Evolutionary conservation across 768 basidiomycete genomes (phyloP), one percentile per base, ranked within the genome.

Genomic region (Termitomyces sp.): DNA sequence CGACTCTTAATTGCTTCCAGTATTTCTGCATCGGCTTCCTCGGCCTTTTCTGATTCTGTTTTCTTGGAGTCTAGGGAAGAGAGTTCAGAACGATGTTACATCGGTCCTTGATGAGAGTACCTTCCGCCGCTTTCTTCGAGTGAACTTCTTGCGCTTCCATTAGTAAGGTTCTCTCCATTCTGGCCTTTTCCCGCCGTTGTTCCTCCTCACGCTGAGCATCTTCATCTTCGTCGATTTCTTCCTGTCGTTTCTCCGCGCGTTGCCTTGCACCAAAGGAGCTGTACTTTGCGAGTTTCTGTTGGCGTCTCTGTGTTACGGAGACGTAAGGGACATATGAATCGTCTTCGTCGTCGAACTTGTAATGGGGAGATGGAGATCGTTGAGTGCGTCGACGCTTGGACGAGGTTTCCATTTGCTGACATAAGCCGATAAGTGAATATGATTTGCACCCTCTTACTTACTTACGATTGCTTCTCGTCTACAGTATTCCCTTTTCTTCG

Each of bases 71-170:
- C 96, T 79, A 66, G 46, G 59, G 53, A 67, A 59, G 46, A 3
- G 22, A 22, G 49, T 33, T 32, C 45, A 46, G 32, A 38, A 61
- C 9, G 7, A 52, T 20, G 1, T 53, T 28, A 53, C 24, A 39
- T 50, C 22, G 20, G 7, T 8, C 24, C 49, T 53, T 18, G 39
- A 60, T 57, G 32, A 18, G 16, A 24, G 50, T 57, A 92, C 94
- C 91, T 78, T 96, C 92, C 57, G 80, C 82, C 4, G 90, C 92
- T 74, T 89, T 93, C 73, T 81, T 81, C 28, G 82, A 81, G 69
- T 96, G 94, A 36, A 98, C 96, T 70, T 98, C 96, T 74, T 98
- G 94, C 1, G 97, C 97, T 72, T 97, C 95, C 69, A 94, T 73
- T 54, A 99, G 76, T 52, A 99, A 75, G 0, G 95, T 97, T 67